Evolutionary conservation across 345 rosid species (phyloP).

Genomic region (Arabidopsis suecica): DNA sequence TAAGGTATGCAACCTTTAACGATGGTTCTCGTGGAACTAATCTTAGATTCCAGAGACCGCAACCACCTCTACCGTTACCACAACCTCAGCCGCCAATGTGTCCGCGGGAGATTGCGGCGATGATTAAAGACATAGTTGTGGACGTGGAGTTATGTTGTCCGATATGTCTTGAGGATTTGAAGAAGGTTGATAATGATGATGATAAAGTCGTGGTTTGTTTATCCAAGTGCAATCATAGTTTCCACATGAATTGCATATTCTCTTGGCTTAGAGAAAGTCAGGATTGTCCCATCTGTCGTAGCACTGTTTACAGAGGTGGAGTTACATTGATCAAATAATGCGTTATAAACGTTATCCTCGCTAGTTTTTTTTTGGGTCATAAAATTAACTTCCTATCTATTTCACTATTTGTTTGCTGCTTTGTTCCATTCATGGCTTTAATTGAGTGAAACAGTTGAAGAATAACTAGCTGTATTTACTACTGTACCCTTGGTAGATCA

Average conservation of each 20-base stretch:
- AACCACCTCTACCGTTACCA: not conserved
- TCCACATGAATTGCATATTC: constrained; percentile 11
- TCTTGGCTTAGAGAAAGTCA: constrained; percentile 24
- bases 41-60: constrained; percentile 1
- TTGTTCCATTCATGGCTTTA: not conserved
- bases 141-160: constrained; percentile 29
- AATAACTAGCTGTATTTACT: too few relatives aligned
- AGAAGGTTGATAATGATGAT: not conserved
- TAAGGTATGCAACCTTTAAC: not conserved
- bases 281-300: constrained; percentile 16
- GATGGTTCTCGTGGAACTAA: constrained; percentile 9
- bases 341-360: not conserved
- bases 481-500: too few relatives aligned
- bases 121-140: constrained; percentile 5
- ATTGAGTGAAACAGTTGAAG: not conserved
- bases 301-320: not conserved
- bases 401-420: not conserved
- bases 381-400: not conserved
- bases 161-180: constrained; percentile 29
- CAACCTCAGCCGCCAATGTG: not conserved
- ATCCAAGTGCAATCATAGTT: constrained; percentile 20
- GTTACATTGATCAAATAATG: constrained; percentile 7
- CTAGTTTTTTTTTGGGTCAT: not conserved
- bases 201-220: constrained; percentile 7
- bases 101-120: not conserved